Percentiles rank a stretch among this genome's conserved stretches.
Conservation (phyloP, 768 basidiomycete genomes). For the Lyophyllum shimeji region DNA sequence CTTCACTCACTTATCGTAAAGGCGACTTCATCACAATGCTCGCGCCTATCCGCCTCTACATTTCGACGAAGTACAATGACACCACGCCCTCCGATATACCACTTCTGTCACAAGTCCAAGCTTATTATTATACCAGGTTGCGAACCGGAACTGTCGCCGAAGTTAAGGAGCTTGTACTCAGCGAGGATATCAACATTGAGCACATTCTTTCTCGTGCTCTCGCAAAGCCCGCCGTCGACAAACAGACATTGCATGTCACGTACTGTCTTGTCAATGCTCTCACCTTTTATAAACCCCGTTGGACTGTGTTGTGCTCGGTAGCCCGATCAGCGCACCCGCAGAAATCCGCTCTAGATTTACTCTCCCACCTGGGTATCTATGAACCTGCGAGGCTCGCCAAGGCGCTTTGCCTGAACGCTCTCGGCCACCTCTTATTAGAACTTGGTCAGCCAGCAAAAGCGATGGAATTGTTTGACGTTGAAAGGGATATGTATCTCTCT, state of each 20-base stretch:
- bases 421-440: neutral
- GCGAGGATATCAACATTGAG: conserved; percentile 11
- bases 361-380: neutral
- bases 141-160: neutral
- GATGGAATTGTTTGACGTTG: neutral
- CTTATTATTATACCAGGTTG: conserved; percentile 4
- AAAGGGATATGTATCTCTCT: neutral
- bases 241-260: neutral
- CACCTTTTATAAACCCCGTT: neutral
- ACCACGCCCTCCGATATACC: neutral
- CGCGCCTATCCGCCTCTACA: conserved; percentile 15
- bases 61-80: neutral
- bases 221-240: neutral
- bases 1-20: conserved; percentile 9
- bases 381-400: neutral
- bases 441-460: conserved; percentile 3
- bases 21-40: conserved; percentile 10
- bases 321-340: neutral
- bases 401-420: neutral
- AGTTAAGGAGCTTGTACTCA: neutral
- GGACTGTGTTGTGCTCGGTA: neutral
- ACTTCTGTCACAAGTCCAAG: neutral
- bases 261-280: neutral
- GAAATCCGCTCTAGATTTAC: neutral
- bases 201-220: conserved; percentile 7